Percentiles rank a stretch among this genome's conserved stretches.
These are phyloP conservation scores for Trichoderma erinaceum DNA, from an alignment of 495 filamentous ascomycete genomes.

Conservation along the genomic window DNA sequence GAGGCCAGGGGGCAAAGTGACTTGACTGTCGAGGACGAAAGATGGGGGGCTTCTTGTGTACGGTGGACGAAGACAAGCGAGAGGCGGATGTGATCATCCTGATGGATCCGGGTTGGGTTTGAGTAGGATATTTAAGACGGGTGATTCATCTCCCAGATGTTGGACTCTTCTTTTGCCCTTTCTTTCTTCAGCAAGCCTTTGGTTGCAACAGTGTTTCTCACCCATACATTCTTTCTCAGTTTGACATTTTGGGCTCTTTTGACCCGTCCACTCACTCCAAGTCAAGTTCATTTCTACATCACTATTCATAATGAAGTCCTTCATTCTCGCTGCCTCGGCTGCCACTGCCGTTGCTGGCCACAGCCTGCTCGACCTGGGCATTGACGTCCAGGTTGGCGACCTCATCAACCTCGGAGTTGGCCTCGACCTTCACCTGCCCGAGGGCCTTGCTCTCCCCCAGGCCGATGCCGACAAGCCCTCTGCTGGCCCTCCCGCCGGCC, in stretches of 20 bases:
- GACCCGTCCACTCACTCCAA: conserved; percentile 13
- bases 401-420: background rate
- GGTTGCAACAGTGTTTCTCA: background rate
- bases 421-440: conserved; percentile 12
- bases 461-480: conserved; percentile 27
- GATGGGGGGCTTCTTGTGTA: background rate
- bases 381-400: background rate
- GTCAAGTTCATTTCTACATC: conserved; percentile 10
- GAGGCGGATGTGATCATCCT: background rate
- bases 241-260: conserved; percentile 4
- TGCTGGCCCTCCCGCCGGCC: conserved; percentile 24
- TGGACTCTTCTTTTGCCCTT: background rate
- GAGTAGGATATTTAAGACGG: background rate
- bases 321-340: conserved; percentile 8
- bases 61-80: background rate
- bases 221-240: background rate
- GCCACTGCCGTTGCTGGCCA: background rate
- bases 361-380: conserved; percentile 11
- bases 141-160: background rate
- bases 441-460: conserved; percentile 8
- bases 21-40: background rate
- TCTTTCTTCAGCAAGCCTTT: conserved; percentile 6
- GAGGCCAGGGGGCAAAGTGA: background rate
- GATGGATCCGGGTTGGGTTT: background rate
- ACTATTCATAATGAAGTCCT: conserved; percentile 13